Percentiles rank a stretch among this genome's conserved stretches.
Evolutionary conservation across 805 yeast genomes (phyloP).

Genomic region (Clavispora fructus): DNA sequence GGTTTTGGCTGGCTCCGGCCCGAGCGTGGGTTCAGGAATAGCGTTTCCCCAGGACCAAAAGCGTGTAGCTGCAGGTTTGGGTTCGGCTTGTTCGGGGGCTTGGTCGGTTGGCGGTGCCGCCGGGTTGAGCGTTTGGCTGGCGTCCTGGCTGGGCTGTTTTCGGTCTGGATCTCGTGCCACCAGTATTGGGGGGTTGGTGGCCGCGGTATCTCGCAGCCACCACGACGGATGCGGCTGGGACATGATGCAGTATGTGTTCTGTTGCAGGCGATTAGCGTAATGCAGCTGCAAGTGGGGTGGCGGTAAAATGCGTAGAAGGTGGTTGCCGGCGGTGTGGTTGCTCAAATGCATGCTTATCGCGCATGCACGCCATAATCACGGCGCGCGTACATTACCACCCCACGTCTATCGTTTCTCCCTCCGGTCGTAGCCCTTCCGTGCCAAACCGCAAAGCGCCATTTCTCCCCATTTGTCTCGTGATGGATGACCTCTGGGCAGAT

Average conservation of each 20-base stretch:
- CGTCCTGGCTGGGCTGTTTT: too few relatives aligned
- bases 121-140: too few relatives aligned
- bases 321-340: neutral
- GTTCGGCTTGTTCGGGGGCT: neutral
- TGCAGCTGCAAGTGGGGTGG: neutral
- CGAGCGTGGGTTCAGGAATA: too few relatives aligned
- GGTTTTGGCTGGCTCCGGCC: neutral
- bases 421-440: too few relatives aligned
- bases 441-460: too few relatives aligned
- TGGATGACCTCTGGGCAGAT: slow-evolving; percentile 16
- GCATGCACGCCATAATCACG: neutral
- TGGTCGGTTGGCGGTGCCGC: neutral
- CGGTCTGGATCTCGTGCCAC: neutral
- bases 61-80: neutral
- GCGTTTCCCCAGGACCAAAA: neutral
- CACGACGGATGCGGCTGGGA: neutral
- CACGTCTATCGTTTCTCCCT: neutral
- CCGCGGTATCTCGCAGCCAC: neutral
- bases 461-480: too few relatives aligned
- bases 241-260: neutral
- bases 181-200: neutral
- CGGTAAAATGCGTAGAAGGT: neutral
- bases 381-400: neutral
- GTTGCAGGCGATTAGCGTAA: neutral
- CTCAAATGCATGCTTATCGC: neutral